Conservation (phyloP, 805 yeast species). For the Alloascoidea africana region DNA sequence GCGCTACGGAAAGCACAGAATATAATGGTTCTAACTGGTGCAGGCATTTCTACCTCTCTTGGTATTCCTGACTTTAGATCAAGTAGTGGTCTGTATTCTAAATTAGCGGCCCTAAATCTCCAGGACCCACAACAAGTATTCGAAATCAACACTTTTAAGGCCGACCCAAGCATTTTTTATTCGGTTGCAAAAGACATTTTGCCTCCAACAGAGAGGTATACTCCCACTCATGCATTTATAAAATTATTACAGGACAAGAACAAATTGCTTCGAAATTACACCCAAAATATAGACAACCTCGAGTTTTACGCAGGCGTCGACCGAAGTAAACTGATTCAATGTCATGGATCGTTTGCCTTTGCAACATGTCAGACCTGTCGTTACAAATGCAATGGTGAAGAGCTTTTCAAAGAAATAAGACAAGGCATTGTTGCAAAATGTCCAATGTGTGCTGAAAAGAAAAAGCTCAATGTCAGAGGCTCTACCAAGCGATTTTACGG, state of each 20-base stretch:
- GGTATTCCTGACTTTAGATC: conserved; percentile 93
- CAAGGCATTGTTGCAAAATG: conserved; percentile 53
- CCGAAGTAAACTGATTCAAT: conserved; percentile 58
- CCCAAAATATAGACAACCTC: conserved; percentile 82
- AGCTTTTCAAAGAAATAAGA: conserved; percentile 44
- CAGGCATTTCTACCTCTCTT: conserved; percentile 80
- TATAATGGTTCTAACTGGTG: conserved; percentile 74
- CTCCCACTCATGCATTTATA: conserved; percentile 76
- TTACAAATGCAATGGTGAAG: conserved; percentile 48
- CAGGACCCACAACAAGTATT: conserved; percentile 88
- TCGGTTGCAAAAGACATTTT: conserved; percentile 75
- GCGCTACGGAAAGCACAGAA: conserved; percentile 40
- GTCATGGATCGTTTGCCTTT: conserved; percentile 85
- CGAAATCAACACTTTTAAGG: conserved; percentile 51
- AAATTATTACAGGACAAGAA: conserved; percentile 58
- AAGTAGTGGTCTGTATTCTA: conserved; percentile 69
- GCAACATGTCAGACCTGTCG: conserved; percentile 77
- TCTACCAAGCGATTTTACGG: conserved; percentile 41
- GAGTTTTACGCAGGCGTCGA: conserved; percentile 70
- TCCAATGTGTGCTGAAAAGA: conserved; percentile 36
- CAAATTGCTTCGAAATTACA: conserved; percentile 68
- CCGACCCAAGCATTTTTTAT: conserved; percentile 70
- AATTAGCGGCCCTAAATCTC: conserved; percentile 50
- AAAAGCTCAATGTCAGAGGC: conserved; percentile 9
- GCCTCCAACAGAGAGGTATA: conserved; percentile 46